Evolutionary conservation across 2,329 filamentous ascomycete genomes (phyloP), one percentile per base, ranked within the genome.

Genomic region (Colletotrichum acutatum): DNA sequence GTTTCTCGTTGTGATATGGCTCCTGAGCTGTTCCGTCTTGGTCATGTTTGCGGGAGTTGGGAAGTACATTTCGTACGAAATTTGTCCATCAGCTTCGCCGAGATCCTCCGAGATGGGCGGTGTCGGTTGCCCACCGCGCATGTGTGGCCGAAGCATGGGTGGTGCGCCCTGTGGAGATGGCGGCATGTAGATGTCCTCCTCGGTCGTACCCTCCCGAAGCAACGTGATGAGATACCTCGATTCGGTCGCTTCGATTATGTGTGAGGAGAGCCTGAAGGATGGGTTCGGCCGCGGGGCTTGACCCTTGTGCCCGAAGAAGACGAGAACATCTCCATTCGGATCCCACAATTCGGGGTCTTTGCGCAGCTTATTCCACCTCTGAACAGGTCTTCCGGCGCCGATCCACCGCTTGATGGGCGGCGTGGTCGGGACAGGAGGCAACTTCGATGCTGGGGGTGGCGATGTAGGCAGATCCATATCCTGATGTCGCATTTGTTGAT

Each of bases 1-100:
- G 76, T 94, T 94, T 24, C 92, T 88, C 0, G 91, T 92, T 0
- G 92, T 91, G 59, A 93, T 86, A 75, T 91, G 90, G 74, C 92
- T 86, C 1, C 90, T 84, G 1, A 87, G 84, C 66, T 86, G 87
- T 54, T 86, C 88, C 22, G 80, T 80, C 77, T 81, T 86, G 76
- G 78, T 85, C 52, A 88, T 76, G 49, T 87, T 85, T 1, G 84
- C 75, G 0, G 90, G 90, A 0, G 90, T 85, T 0, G 90, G 87
- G 72, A 93, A 91, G 81, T 88, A 90, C 79, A 93, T 88, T 77
- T 92, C 87, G 71, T 91, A 91, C 2, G 86, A 88, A 56, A 91
- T 87, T 75, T 88, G 86, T 2, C 88, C 88, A 72, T 90, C 88
- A 6, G 83, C 77, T 22, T 87, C 85, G 14, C 82, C 83, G 4